Evolutionary conservation across 2,329 filamentous ascomycete species (phyloP).

Genomic region (Colletotrichum sp.): DNA sequence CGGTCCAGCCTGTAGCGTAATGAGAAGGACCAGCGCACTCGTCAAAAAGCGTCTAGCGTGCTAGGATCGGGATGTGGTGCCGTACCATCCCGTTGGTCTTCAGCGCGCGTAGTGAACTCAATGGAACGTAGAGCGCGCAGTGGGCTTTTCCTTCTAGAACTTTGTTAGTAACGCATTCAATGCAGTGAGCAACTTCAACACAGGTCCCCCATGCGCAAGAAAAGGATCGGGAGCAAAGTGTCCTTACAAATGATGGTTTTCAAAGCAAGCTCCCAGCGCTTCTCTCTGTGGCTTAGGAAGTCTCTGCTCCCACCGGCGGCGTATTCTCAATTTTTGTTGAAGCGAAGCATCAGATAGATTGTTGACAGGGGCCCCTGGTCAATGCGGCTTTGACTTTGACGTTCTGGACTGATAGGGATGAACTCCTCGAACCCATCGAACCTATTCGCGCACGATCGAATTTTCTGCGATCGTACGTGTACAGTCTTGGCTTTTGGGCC

Average conservation of each 20-base stretch:
- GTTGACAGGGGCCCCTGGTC: neutral
- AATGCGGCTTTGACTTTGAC: neutral
- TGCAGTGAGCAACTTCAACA: neutral
- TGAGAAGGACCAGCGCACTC: neutral
- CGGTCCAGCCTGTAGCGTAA: neutral
- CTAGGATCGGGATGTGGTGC: neutral
- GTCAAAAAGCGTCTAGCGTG: neutral
- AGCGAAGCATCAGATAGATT: neutral
- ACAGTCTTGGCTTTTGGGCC: neutral
- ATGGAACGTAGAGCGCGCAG: neutral
- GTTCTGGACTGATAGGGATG: neutral
- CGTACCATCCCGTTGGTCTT: neutral
- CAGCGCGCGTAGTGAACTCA: neutral
- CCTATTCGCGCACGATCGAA: neutral
- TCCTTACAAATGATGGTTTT: neutral
- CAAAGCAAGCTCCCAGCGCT: neutral
- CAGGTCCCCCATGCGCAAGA: neutral
- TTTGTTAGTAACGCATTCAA: neutral
- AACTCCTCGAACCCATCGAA: neutral
- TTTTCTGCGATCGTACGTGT: neutral
- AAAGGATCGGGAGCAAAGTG: accelerated
- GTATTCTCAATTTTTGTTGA: neutral
- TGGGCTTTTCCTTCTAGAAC: neutral
- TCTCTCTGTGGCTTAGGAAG: neutral
- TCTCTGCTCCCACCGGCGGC: neutral